phyloP scores from a whole-genome alignment of 352 stramenopile species.

The Phytophthora niederhauseri region DNA sequence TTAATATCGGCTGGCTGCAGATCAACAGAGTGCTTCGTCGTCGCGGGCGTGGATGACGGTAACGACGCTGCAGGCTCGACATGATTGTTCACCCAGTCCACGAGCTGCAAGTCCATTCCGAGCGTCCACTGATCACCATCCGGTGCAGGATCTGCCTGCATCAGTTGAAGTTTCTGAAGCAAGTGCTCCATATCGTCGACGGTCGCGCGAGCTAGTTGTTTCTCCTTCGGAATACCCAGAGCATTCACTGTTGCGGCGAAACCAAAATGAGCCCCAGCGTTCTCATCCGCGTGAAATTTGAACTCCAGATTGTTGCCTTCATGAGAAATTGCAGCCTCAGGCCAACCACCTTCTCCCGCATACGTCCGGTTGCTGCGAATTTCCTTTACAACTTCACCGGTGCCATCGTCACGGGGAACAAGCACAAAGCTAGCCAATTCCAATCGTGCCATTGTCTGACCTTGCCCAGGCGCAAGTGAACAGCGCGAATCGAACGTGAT shows the following conservation, averaged over 20 bases:
- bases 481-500: conserved; percentile 77
- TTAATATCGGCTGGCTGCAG: conserved; percentile 76
- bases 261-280: conserved; percentile 58
- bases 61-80: conserved; percentile 53
- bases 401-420: conserved; percentile 19
- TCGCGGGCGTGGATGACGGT: conserved; percentile 22
- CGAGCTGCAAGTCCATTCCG: conserved; percentile 82
- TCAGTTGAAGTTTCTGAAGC: conserved; percentile 32
- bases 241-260: conserved; percentile 66
- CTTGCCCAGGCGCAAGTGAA: conserved; percentile 39
- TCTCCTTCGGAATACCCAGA: conserved; percentile 61
- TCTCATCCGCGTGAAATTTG: conserved; percentile 62
- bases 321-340: conserved; percentile 53
- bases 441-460: conserved; percentile 21
- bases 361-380: conserved; percentile 40
- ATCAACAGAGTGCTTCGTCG: conserved; percentile 53
- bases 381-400: conserved; percentile 26
- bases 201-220: conserved; percentile 61
- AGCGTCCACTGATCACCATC: conserved; percentile 48
- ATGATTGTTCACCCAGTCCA: conserved; percentile 89
- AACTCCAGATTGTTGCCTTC: conserved; percentile 70
- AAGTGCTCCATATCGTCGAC: conserved; percentile 46
- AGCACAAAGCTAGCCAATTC: conserved; percentile 36
- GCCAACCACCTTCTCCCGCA: conserved; percentile 54
- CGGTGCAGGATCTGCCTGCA: conserved; percentile 12